Evolutionary conservation across 257 asterid genomes (phyloP).

Genomic region (Solanum bulbocastanum): DNA sequence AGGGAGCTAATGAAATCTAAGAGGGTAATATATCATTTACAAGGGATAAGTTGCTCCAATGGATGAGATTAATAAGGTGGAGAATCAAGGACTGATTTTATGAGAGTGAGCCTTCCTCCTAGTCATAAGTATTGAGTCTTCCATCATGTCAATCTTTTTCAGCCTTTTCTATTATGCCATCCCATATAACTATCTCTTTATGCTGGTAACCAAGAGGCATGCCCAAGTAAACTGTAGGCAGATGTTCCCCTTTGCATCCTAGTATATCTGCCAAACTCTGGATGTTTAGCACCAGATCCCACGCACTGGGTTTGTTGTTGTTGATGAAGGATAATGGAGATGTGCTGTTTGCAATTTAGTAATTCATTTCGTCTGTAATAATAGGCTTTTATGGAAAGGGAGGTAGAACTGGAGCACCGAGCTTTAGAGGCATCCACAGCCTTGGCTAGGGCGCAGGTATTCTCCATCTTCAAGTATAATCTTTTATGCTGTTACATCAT

Average conservation of each 20-base stretch:
- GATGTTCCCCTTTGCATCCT: not conserved
- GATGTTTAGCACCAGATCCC: not conserved
- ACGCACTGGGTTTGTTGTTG: not conserved
- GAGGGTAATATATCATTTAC: too few relatives aligned
- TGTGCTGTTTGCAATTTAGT: not conserved
- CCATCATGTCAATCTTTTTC: too few relatives aligned
- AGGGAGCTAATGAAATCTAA: too few relatives aligned
- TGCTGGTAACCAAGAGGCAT: too few relatives aligned
- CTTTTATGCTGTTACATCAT: not conserved
- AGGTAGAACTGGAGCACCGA: constrained; percentile 92
- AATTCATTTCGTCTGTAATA: constrained; percentile 4
- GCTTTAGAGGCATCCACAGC: constrained; percentile 93
- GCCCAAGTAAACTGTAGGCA: not conserved
- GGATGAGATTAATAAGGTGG: too few relatives aligned
- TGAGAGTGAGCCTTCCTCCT: too few relatives aligned
- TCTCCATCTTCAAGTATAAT: constrained; percentile 1
- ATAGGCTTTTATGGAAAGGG: constrained; percentile 97
- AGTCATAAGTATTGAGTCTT: too few relatives aligned
- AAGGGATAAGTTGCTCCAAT: too few relatives aligned
- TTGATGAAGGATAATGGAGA: not conserved
- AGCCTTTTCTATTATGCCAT: accelerated
- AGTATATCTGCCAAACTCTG: not conserved
- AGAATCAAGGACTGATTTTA: too few relatives aligned
- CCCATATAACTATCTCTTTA: too few relatives aligned
- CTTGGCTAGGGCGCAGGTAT: constrained; percentile 91